Evolutionary conservation across 2,329 filamentous ascomycete species (phyloP).

Genomic region (Camillea tinctor): DNA sequence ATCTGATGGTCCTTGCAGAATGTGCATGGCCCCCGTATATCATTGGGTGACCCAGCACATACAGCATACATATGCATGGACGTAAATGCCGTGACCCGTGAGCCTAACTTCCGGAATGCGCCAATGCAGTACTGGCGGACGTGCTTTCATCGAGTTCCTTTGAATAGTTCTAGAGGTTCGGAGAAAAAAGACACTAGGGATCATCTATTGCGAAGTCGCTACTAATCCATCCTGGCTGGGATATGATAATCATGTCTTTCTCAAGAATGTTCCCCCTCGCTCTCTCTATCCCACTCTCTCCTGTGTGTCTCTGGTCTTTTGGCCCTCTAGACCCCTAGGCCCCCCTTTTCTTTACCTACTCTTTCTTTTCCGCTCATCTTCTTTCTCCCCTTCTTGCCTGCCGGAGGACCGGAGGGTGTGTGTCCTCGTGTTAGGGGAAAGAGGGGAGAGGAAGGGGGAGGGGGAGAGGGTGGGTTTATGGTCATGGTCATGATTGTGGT

Average conservation of each 20-base stretch:
- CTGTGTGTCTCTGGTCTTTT: too few relatives aligned
- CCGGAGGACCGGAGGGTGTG: not conserved
- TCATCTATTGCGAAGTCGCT: not conserved
- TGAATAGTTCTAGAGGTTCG: not conserved
- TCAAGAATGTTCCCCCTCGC: not conserved
- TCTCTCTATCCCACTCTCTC: too few relatives aligned
- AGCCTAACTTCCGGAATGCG: conserved; percentile 26
- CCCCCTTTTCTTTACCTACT: too few relatives aligned
- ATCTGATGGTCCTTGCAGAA: conserved; percentile 27
- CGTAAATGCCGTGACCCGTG: conserved; percentile 27
- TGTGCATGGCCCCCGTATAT: conserved; percentile 20
- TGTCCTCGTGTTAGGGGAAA: not conserved
- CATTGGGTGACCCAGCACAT: conserved; percentile 24
- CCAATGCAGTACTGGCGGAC: conserved; percentile 11
- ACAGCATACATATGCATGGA: conserved; percentile 28
- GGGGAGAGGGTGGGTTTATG: not conserved
- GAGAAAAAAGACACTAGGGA: not conserved
- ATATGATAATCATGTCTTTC: not conserved
- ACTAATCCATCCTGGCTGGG: not conserved
- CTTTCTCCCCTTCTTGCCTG: not conserved
- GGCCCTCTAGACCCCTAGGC: too few relatives aligned
- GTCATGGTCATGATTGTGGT: conserved; percentile 13
- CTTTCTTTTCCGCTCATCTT: too few relatives aligned
- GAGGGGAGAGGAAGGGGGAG: too few relatives aligned
- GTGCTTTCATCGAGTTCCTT: not conserved